Conservation (phyloP, 768 basidiomycete species). For the Leccinum imitatum region DNA sequence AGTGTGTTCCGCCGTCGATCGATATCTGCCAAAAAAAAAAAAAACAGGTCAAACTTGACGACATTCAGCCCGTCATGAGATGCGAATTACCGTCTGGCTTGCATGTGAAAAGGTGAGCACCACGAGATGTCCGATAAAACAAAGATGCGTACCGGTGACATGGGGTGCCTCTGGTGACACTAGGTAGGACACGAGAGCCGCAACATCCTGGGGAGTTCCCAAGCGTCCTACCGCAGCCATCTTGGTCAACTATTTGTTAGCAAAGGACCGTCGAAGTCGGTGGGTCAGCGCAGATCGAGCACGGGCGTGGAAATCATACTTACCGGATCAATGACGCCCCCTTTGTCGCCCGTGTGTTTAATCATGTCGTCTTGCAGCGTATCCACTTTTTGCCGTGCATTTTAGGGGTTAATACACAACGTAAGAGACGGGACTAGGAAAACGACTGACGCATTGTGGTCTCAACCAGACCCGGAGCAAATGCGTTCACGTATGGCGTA, state of each 20-base stretch:
- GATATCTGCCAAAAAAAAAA: slow-evolving; percentile 12
- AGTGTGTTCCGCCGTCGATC: slow-evolving; percentile 26
- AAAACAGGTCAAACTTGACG: neutral
- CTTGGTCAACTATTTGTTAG: slow-evolving; percentile 10
- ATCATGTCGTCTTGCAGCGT: slow-evolving; percentile 13
- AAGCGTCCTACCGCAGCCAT: slow-evolving; percentile 21
- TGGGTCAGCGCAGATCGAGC: neutral
- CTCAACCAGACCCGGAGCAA: slow-evolving; percentile 33
- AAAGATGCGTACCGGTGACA: slow-evolving; percentile 31
- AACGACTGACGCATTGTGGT: slow-evolving; percentile 30
- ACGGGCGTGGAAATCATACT: slow-evolving; percentile 7
- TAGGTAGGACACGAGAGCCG: slow-evolving; percentile 38
- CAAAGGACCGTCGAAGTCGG: neutral
- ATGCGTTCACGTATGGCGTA: slow-evolving; percentile 36
- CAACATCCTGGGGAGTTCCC: slow-evolving; percentile 33
- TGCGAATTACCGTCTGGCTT: slow-evolving; percentile 28
- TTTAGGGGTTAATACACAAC: neutral
- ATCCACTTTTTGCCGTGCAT: slow-evolving; percentile 2
- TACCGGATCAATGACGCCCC: slow-evolving; percentile 20
- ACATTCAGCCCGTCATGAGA: neutral
- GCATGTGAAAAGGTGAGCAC: neutral
- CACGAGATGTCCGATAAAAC: neutral
- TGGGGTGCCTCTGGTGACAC: slow-evolving; percentile 34
- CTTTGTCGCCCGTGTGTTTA: slow-evolving; percentile 12
- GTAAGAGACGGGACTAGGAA: neutral